Evolutionary conservation across 768 basidiomycete genomes (phyloP).

Genomic region (Tricholoma hemisulphureum): DNA sequence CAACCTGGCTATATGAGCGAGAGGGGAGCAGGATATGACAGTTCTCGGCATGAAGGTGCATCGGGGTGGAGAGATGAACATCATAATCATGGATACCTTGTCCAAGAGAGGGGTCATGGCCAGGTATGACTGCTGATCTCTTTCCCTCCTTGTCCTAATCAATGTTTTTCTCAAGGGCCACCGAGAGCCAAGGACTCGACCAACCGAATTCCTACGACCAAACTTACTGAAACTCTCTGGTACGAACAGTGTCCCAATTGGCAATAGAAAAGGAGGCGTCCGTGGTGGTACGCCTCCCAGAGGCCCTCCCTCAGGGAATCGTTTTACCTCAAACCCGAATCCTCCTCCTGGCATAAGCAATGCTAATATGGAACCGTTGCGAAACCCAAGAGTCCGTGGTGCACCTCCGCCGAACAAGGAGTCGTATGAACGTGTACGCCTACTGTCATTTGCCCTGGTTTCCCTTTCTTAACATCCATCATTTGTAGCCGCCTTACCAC

Average conservation of each 20-base stretch:
- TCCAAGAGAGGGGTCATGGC: slow-evolving; percentile 8
- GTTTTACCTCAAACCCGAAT: not conserved
- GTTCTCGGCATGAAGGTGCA: not conserved
- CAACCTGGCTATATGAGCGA: slow-evolving; percentile 1
- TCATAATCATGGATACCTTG: not conserved
- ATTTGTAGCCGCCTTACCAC: slow-evolving; percentile 9
- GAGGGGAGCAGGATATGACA: slow-evolving; percentile 3
- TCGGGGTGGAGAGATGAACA: slow-evolving; percentile 13
- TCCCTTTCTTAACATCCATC: not conserved
- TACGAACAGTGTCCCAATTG: slow-evolving; percentile 40
- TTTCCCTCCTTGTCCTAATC: not conserved
- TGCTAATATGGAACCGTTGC: slow-evolving; percentile 7
- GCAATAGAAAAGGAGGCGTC: slow-evolving; percentile 20
- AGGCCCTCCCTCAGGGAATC: slow-evolving; percentile 1
- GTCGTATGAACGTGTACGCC: slow-evolving; percentile 25
- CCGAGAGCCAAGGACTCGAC: slow-evolving; percentile 24
- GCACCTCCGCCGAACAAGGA: slow-evolving; percentile 22
- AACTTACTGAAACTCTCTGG: slow-evolving; percentile 25
- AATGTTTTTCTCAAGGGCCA: slow-evolving; percentile 14
- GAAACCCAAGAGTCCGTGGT: slow-evolving; percentile 17
- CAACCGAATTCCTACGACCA: slow-evolving; percentile 19
- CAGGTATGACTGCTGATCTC: not conserved
- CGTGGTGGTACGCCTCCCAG: slow-evolving; percentile 9
- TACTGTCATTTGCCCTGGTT: not conserved
- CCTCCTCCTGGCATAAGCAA: slow-evolving; percentile 9